Evolutionary conservation across 495 filamentous ascomycete species (phyloP).

Genomic region (Penicillium fimorum): DNA sequence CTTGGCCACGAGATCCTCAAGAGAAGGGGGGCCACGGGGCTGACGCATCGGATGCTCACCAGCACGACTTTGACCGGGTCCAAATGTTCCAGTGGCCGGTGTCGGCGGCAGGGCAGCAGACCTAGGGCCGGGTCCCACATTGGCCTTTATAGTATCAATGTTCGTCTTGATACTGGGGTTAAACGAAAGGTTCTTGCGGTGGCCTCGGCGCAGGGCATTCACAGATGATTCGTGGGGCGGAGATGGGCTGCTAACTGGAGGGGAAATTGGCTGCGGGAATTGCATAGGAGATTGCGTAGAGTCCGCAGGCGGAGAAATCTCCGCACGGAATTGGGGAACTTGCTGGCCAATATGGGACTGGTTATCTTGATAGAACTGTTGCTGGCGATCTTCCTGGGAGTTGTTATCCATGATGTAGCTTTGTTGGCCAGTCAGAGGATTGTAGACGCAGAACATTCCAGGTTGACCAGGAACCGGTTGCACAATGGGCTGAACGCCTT

Average conservation of each 20-base stretch:
- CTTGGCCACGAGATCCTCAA: slow-evolving; percentile 87
- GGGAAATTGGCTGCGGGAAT: slow-evolving; percentile 49
- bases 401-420: slow-evolving; percentile 65
- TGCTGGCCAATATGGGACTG: slow-evolving; percentile 43
- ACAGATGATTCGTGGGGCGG: slow-evolving; percentile 63
- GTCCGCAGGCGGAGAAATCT: slow-evolving; percentile 76
- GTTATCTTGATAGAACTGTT: slow-evolving; percentile 33
- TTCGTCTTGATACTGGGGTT: slow-evolving; percentile 59
- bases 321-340: slow-evolving; percentile 65
- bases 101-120: slow-evolving; percentile 76
- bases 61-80: slow-evolving; percentile 86
- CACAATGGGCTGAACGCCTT: slow-evolving; percentile 68
- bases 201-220: slow-evolving; percentile 84
- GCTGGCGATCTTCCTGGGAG: slow-evolving; percentile 33
- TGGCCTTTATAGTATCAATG: slow-evolving; percentile 58
- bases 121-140: slow-evolving; percentile 62
- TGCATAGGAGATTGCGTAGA: slow-evolving; percentile 49
- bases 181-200: slow-evolving; percentile 87
- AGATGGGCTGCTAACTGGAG: slow-evolving; percentile 65
- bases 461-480: slow-evolving; percentile 68
- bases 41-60: slow-evolving; percentile 95
- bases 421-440: slow-evolving; percentile 78
- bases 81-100: slow-evolving; percentile 83
- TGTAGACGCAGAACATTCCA: slow-evolving; percentile 77
- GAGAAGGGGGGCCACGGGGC: slow-evolving; percentile 84